Evolutionary conservation across 257 asterid species (phyloP).

Genomic region (Misopates orontium): DNA sequence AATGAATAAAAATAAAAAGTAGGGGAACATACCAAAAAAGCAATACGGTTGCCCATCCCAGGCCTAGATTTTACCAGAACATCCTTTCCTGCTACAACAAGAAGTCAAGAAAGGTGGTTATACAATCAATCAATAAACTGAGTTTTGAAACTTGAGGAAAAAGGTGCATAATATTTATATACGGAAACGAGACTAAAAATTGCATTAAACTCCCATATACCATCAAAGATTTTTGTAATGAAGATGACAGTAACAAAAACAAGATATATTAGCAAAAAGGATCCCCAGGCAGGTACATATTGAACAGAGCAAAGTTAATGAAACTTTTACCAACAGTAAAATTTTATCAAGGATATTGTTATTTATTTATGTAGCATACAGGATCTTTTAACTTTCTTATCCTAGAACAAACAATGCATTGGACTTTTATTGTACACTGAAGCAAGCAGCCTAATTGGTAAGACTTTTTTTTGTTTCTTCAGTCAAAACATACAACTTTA

Average conservation of each 20-base stretch:
- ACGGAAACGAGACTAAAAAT: too few relatives aligned
- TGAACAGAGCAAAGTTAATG: too few relatives aligned
- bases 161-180: neutral
- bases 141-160: slow-evolving; percentile 6
- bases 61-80: slow-evolving; percentile 90
- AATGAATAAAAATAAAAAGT: slow-evolving; percentile 22
- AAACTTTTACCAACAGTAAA: too few relatives aligned
- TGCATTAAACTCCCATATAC: neutral
- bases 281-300: neutral
- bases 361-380: too few relatives aligned
- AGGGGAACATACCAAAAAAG: slow-evolving; percentile 70
- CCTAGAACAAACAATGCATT: too few relatives aligned
- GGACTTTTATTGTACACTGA: too few relatives aligned
- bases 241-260: slow-evolving; percentile 11
- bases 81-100: slow-evolving; percentile 61
- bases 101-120: slow-evolving; percentile 1
- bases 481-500: too few relatives aligned
- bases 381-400: too few relatives aligned
- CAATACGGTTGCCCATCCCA: slow-evolving; percentile 90
- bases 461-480: too few relatives aligned
- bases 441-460: too few relatives aligned
- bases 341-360: too few relatives aligned
- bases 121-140: slow-evolving; percentile 27
- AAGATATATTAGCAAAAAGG: slow-evolving; percentile 4
- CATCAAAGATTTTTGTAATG: slow-evolving; percentile 8